A percentile compares a stretch with the other conserved stretches of the same genome.
Evolutionary conservation across 1,284 basidiomycete genomes (phyloP).

Genomic region (Fomitiporia mediterranea): DNA sequence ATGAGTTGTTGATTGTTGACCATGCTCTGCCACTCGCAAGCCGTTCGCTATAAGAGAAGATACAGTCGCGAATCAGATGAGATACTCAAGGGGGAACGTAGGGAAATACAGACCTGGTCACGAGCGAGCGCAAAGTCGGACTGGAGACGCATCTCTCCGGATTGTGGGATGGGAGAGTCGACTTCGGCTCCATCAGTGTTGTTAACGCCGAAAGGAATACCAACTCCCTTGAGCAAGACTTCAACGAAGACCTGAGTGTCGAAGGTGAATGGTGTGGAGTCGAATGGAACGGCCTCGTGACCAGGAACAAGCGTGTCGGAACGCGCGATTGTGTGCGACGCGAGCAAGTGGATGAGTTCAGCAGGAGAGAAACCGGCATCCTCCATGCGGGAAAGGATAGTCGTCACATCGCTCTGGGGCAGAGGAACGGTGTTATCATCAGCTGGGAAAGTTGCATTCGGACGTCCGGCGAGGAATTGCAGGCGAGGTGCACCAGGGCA

Average conservation of each 20-base stretch:
- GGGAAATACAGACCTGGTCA: constrained; percentile 1
- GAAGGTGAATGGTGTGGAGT: constrained; percentile 24
- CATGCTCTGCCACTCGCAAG: constrained; percentile 25
- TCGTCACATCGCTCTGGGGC: constrained; percentile 28
- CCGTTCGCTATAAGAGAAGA: constrained; percentile 9
- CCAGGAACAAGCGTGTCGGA: constrained; percentile 21
- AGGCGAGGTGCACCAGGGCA: constrained; percentile 30
- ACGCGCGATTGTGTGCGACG: constrained; percentile 22
- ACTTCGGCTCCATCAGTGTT: constrained; percentile 14
- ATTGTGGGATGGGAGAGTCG: constrained; percentile 11
- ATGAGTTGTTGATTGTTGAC: constrained; percentile 20
- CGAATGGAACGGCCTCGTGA: constrained; percentile 22
- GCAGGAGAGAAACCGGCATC: constrained; percentile 27
- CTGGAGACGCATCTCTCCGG: constrained; percentile 19
- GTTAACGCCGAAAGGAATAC: constrained; percentile 15
- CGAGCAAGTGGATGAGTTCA: constrained; percentile 30
- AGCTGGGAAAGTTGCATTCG: constrained; percentile 25
- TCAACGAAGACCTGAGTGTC: constrained; percentile 24
- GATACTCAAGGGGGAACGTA: background rate
- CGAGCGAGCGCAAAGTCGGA: constrained; percentile 21
- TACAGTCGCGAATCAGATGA: background rate
- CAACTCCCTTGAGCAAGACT: constrained; percentile 22
- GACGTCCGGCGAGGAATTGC: constrained; percentile 26
- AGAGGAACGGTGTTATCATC: constrained; percentile 27
- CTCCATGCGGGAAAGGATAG: constrained; percentile 26